Base-by-base conservation (phyloP, 1,139 yeast genomes). In the Yamadazyma kanchanaburiensis region DNA sequence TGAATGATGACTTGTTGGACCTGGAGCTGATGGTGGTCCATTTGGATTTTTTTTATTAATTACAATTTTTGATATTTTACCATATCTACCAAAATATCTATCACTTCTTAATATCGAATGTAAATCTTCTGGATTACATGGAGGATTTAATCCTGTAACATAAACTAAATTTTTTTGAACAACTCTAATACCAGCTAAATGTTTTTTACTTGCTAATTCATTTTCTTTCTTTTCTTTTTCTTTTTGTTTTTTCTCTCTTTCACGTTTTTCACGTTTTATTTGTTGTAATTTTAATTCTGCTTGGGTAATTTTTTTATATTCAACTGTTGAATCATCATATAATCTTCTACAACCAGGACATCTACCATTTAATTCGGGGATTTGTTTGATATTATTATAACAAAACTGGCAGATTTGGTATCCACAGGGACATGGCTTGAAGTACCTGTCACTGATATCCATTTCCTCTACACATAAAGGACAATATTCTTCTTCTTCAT, bases 391-490 rank as follows among this genome's bases (percentile, higher is more conserved):
- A 55, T 89, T 91, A 63, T 94, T 91, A 69, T 89, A 94, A 57
- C 98, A 94, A 53, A 94, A 94, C 67, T 91, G 97, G 59, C 99
- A 94, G 37, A 91, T 86, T 54, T 94, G 98, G 53, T 94, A 94
- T 9, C 98, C 98, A 65, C 99, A 94, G 1, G 97, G 98, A 68
- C 99, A 94, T 5, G 99, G 99, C 57, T 84, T 87, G 72, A 94
- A 94, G 60, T 89, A 87, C 55, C 85, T 86, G 59, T 94, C 98
- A 12, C 95, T 83, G 26, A 89, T 79, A 58, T 91, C 98, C 89
- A 91, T 80, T 55, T 91, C 96, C 60, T 91, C 98, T 51, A 88
- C 94, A 67, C 98, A 91, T 41, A 91, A 74, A 37, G 97, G 98
- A 62, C 94, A 83, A 45, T 71, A 70, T 45, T 84, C 94, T 47